Percentiles rank a stretch among this genome's conserved stretches.
Conservation (phyloP, 2,329 filamentous ascomycete genomes). For the Trichoderma citrinoviride region DNA sequence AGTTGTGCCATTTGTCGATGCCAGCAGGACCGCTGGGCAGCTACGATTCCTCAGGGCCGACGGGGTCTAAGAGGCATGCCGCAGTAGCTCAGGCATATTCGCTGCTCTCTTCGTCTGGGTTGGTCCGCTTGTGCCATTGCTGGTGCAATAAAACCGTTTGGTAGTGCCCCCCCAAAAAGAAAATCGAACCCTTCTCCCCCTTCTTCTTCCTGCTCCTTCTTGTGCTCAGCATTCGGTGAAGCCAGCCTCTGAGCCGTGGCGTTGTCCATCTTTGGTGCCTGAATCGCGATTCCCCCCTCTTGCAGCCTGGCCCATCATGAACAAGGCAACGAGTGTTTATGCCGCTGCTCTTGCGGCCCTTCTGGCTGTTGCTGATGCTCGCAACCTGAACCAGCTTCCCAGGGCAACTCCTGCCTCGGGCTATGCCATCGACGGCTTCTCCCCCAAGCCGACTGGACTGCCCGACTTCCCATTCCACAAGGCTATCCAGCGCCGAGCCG, state of each 20-base stretch:
- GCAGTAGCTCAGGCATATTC: slow-evolving; percentile 10
- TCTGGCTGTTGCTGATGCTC: slow-evolving; percentile 34
- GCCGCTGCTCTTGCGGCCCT: slow-evolving; percentile 29
- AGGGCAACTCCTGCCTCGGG: slow-evolving; percentile 36
- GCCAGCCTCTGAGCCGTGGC: not conserved
- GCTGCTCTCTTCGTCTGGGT: not conserved
- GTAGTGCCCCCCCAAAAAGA: not conserved
- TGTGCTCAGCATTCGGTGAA: slow-evolving; percentile 6
- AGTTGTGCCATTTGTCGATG: not conserved
- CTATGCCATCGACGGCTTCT: slow-evolving; percentile 37
- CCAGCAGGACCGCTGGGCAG: not conserved
- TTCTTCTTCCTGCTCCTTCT: slow-evolving; percentile 18
- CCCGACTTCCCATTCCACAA: slow-evolving; percentile 32
- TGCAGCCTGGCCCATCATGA: slow-evolving; percentile 25
- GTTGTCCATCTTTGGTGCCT: not conserved
- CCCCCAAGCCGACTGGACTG: slow-evolving; percentile 43
- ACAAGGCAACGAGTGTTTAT: slow-evolving; percentile 24
- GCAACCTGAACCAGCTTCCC: slow-evolving; percentile 29
- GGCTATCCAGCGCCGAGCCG: slow-evolving; percentile 32
- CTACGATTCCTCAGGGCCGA: not conserved
- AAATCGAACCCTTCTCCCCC: not conserved
- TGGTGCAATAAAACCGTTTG: slow-evolving; percentile 20
- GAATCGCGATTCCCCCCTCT: not conserved
- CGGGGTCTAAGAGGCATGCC: not conserved
- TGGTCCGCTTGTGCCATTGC: slow-evolving; percentile 1